Evolutionary conservation across 306 rosid genomes (phyloP).

Genomic region (Castanopsis chinensis): DNA sequence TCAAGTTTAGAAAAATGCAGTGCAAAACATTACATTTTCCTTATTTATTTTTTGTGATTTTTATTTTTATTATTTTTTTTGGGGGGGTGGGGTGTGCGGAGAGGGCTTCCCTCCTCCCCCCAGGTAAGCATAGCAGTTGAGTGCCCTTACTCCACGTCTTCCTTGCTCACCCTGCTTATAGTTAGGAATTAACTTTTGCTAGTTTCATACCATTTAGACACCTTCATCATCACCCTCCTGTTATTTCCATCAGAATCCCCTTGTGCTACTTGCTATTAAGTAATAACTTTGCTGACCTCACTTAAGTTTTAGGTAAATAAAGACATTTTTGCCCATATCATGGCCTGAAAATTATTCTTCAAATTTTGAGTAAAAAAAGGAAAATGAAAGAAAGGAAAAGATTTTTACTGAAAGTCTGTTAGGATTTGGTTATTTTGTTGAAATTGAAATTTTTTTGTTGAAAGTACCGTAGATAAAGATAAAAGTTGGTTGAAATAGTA

Average conservation of each 20-base stretch:
- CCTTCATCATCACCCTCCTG: not conserved
- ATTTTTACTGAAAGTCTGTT: too few relatives aligned
- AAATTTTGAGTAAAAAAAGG: not conserved
- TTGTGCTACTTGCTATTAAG: not conserved
- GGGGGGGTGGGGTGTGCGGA: too few relatives aligned
- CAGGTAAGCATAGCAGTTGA: not conserved
- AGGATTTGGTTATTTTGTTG: too few relatives aligned
- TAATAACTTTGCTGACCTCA: not conserved
- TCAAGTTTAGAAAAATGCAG: not conserved
- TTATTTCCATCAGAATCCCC: not conserved
- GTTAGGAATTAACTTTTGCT: not conserved
- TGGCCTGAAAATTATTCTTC: too few relatives aligned
- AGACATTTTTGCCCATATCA: not conserved
- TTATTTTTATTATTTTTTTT: not conserved
- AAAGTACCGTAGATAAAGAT: too few relatives aligned
- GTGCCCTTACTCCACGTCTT: not conserved
- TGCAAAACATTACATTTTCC: not conserved
- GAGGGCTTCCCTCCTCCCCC: too few relatives aligned
- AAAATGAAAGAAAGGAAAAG: not conserved
- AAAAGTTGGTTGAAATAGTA: too few relatives aligned
- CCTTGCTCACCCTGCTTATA: not conserved
- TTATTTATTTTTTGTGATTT: not conserved
- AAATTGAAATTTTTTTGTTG: too few relatives aligned
- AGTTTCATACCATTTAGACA: not conserved
- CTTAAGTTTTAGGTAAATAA: not conserved